These are phyloP conservation scores for Colletotrichum filicis DNA, from an alignment of 2,329 filamentous ascomycete genomes.

Conservation along the genomic window DNA sequence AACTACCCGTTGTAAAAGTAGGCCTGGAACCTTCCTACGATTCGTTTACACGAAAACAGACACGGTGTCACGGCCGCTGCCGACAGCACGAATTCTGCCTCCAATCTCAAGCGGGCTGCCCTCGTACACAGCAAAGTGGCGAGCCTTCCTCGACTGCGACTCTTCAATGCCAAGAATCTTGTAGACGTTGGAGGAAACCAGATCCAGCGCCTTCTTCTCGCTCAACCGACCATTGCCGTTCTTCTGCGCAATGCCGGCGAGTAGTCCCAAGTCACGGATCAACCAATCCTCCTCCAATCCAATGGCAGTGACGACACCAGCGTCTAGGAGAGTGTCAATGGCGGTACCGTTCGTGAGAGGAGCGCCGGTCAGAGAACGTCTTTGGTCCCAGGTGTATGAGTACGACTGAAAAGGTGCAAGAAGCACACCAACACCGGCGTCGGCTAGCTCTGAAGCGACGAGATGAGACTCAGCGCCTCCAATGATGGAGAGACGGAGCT, in stretches of 20 bases:
- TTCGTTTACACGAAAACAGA: constrained; percentile 47
- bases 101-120: constrained; percentile 71
- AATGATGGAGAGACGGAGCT: constrained; percentile 65
- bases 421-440: constrained; percentile 67
- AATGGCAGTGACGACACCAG: constrained; percentile 68
- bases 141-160: constrained; percentile 38
- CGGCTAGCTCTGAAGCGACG: constrained; percentile 67
- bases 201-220: constrained; percentile 64
- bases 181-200: constrained; percentile 68
- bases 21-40: background rate
- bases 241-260: constrained; percentile 68
- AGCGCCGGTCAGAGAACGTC: constrained; percentile 70
- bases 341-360: constrained; percentile 74
- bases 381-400: constrained; percentile 67
- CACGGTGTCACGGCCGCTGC: constrained; percentile 51
- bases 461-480: constrained; percentile 73
- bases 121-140: constrained; percentile 72
- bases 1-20: background rate
- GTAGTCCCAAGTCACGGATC: constrained; percentile 67
- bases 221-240: constrained; percentile 67
- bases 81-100: constrained; percentile 64
- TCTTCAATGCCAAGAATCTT: constrained; percentile 63
- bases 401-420: constrained; percentile 69
- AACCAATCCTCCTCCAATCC: constrained; percentile 72
- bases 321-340: constrained; percentile 66